Evolutionary conservation across 2,329 filamentous ascomycete genomes (phyloP).

Genomic region (Coniochaeta prunicola): DNA sequence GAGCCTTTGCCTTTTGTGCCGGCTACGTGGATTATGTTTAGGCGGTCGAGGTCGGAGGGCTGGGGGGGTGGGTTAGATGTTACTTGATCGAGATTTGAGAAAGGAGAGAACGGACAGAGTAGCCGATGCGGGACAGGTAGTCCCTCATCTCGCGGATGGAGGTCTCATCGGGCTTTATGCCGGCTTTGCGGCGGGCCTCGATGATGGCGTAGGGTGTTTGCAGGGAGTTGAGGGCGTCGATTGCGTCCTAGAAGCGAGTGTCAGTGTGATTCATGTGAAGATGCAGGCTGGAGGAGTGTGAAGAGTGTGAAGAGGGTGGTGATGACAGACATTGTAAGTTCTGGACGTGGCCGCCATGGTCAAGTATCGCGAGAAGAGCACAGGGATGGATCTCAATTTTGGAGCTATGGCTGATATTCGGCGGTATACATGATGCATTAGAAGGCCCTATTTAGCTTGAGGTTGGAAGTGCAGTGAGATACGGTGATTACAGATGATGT

Average conservation of each 20-base stretch:
- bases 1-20: conserved; percentile 95
- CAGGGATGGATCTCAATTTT: neutral
- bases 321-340: neutral
- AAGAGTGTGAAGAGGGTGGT: conserved; percentile 1
- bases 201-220: conserved; percentile 79
- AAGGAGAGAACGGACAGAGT: conserved; percentile 32
- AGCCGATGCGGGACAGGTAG: conserved; percentile 70
- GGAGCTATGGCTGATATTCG: neutral
- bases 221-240: conserved; percentile 58
- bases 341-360: neutral
- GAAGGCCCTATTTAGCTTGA: neutral
- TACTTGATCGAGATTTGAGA: neutral
- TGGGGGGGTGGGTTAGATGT: neutral
- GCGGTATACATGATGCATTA: neutral
- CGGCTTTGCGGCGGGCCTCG: conserved; percentile 69
- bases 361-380: neutral
- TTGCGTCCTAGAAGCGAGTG: conserved; percentile 15
- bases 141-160: conserved; percentile 77
- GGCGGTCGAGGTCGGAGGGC: neutral
- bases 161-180: conserved; percentile 59
- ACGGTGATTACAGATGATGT: neutral
- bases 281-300: neutral
- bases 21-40: conserved; percentile 61
- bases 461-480: too few species aligned
- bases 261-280: neutral